Base-by-base conservation (phyloP, 1,284 basidiomycete species). In the Papiliotrema fonsecae region DNA sequence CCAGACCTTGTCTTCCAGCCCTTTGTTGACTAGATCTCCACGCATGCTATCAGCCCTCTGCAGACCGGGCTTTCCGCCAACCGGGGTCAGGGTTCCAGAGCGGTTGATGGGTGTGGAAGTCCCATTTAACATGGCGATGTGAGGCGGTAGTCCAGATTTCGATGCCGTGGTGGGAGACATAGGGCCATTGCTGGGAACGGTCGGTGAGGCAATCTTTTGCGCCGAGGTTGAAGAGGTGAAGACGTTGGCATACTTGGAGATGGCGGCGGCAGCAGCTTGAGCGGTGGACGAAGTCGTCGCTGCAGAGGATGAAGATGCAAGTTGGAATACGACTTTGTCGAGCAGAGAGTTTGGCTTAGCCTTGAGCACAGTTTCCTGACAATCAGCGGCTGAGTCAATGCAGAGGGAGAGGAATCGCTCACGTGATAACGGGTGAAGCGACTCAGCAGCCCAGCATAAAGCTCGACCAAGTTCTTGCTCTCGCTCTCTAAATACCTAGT, bases 401-500 rank as follows among this genome's bases (percentile, higher is more conserved):
- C n/a, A 16, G 13, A 1, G 18, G 16, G 32, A 19, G 35, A n/a
- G 19, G 4, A 39, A 13, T n/a, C n/a, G 77, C 85, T 59, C 68
- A 93, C 90, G 75, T 98, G 96, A 73, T 87, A 97, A 49, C 85
- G 81, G 7, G 89, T 85, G 72, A 96, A 98, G 50, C 79, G 78
- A 19, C 78, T 74, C 30, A 98, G 77, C 55, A 88, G 81, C 16
- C 77, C 80, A 2, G 84, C 82, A 64, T 94, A 98, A 6, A 97
- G 78, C 47, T 88, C 83, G 0, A 84, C 83, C 42, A 98, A 72
- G 65, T 85, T 91, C 70, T 86, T 88, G 60, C 83, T 87, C 76
- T 99, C 96, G 30, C 83, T 82, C 64, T 98, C 96, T 4, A 98
- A 79, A 67, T 98, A 98, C 51, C 91, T 80, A 49, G 84, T 83